Conservation (phyloP, 768 basidiomycete genomes). For the Hericium alpestre region DNA sequence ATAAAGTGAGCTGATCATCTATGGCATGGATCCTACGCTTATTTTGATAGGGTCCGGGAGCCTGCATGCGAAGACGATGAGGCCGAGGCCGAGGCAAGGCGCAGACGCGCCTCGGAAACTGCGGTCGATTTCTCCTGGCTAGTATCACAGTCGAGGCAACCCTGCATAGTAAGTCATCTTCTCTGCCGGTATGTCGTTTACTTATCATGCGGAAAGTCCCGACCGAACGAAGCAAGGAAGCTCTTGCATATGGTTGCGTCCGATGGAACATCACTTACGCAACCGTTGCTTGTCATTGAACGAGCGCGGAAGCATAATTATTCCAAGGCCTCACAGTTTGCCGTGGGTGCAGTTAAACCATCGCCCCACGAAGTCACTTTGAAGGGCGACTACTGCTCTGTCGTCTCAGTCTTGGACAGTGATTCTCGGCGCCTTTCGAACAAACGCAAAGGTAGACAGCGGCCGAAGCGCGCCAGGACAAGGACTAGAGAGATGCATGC, state of each 20-base stretch:
- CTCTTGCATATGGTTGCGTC: constrained; percentile 2
- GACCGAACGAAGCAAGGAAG: background rate
- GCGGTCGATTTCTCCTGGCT: constrained; percentile 22
- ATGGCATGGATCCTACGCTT: background rate
- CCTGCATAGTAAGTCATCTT: constrained; percentile 13
- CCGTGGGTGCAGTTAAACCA: background rate
- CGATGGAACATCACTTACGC: background rate
- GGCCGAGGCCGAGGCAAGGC: constrained; percentile 17
- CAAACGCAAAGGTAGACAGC: background rate
- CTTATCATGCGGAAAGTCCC: background rate
- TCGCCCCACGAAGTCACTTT: background rate
- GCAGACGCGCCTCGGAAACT: constrained; percentile 15
- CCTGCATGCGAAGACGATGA: constrained; percentile 22
- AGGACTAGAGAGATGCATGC: no score
- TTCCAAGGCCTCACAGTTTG: no score
- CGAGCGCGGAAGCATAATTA: background rate
- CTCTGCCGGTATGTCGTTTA: background rate
- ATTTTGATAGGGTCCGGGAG: constrained; percentile 15
- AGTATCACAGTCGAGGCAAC: constrained; percentile 13
- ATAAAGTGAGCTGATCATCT: constrained; percentile 1
- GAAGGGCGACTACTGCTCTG: background rate
- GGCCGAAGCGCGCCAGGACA: no score
- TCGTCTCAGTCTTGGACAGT: background rate
- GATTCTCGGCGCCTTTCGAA: background rate
- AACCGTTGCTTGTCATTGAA: background rate